phyloP scores from a whole-genome alignment of 2,329 filamentous ascomycete genomes.

The Phoma herbarum region DNA sequence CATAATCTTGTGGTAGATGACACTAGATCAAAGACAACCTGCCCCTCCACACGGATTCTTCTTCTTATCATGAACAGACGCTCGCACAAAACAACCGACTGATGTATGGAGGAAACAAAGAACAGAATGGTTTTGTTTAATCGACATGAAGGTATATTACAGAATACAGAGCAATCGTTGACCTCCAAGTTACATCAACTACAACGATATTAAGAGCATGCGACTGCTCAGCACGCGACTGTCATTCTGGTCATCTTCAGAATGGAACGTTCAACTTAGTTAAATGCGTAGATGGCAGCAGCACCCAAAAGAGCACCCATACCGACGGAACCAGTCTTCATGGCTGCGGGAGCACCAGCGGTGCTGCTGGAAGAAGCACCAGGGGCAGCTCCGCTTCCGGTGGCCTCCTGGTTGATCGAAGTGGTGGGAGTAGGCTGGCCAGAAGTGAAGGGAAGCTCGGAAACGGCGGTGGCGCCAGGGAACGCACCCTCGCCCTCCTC shows the following conservation, averaged over 20 bases:
- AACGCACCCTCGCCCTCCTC: constrained; percentile 63
- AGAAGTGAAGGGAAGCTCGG: constrained; percentile 64
- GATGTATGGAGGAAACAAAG: not conserved
- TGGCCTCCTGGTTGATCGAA: constrained; percentile 47
- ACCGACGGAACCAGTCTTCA: constrained; percentile 55
- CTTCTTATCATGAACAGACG: not conserved
- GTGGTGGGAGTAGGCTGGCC: constrained; percentile 60
- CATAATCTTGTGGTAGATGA: not conserved
- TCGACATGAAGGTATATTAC: constrained; percentile 9
- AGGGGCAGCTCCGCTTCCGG: constrained; percentile 29
- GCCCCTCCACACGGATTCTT: not conserved
- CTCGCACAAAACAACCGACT: not conserved
- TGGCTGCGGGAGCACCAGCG: constrained; percentile 39
- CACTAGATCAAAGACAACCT: not conserved
- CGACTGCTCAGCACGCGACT: not conserved
- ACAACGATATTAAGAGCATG: not conserved
- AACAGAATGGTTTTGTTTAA: not conserved
- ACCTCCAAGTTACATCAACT: not conserved
- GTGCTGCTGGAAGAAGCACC: constrained; percentile 28
- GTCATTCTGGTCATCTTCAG: not conserved
- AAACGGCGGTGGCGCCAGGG: constrained; percentile 58
- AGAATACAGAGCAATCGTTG: not conserved
- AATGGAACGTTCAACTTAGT: constrained; percentile 17
- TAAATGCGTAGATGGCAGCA: constrained; percentile 47
- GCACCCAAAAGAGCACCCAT: constrained; percentile 59